These are phyloP conservation scores for Amphicarpaea edgeworthii DNA, from an alignment of 306 rosid species.

Conservation along the genomic window DNA sequence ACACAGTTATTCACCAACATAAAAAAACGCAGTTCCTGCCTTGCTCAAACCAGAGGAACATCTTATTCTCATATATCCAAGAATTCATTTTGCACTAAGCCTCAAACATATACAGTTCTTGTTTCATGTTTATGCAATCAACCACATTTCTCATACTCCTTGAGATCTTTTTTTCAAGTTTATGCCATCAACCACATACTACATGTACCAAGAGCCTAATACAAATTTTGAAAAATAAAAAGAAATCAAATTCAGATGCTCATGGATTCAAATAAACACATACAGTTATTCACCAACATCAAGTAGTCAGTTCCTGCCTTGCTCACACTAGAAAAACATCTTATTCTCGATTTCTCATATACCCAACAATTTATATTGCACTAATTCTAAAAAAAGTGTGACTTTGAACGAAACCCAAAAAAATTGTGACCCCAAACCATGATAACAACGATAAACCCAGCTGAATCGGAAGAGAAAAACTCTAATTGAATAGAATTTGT, in stretches of 20 bases:
- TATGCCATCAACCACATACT: slow-evolving; percentile 39
- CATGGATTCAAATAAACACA: neutral
- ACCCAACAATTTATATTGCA: slow-evolving; percentile 23
- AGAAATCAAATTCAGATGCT: neutral
- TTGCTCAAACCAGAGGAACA: slow-evolving; percentile 11
- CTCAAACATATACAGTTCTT: no score
- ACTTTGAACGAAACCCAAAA: neutral
- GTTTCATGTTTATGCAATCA: no score
- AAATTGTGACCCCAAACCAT: neutral
- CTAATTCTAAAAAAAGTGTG: slow-evolving; percentile 4
- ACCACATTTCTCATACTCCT: no score
- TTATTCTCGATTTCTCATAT: neutral
- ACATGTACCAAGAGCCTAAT: slow-evolving; percentile 40
- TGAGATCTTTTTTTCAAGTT: slow-evolving; percentile 50
- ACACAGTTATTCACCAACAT: neutral
- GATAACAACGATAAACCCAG: neutral
- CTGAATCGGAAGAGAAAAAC: slow-evolving; percentile 11
- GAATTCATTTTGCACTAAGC: slow-evolving; percentile 22
- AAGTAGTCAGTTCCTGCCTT: neutral
- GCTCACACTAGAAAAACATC: slow-evolving; percentile 17
- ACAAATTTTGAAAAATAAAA: slow-evolving; percentile 15
- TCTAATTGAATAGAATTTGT: neutral
- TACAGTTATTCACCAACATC: neutral
- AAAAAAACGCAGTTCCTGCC: neutral
- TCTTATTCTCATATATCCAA: neutral